Conservation (phyloP, 1,139 yeast genomes). For the Nadsonia starkeyi-henricii region DNA sequence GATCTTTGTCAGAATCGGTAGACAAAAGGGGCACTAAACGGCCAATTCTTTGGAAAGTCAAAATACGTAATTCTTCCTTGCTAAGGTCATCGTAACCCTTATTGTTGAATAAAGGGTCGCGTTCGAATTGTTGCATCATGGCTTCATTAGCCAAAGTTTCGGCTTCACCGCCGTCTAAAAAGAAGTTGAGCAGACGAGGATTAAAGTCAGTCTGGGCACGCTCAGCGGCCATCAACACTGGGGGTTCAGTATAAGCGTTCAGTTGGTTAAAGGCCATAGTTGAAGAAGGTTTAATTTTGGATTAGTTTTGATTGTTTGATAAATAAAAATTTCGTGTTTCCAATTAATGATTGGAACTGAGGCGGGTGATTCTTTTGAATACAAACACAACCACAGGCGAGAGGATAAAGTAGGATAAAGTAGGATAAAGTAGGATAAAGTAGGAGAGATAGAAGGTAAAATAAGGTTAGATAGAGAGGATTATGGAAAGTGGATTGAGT, state of each 20-base stretch:
- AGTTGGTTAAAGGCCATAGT: not conserved
- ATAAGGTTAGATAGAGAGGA: too few species aligned
- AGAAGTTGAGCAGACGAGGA: constrained; percentile 35
- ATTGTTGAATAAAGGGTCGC: constrained; percentile 42
- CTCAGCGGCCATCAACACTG: constrained; percentile 31
- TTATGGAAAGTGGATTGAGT: too few species aligned
- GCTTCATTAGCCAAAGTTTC: constrained; percentile 33
- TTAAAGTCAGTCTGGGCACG: constrained; percentile 34
- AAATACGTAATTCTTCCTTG: constrained; percentile 36
- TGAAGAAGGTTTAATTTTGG: too few species aligned
- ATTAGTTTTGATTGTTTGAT: too few species aligned
- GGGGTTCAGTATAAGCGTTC: constrained; percentile 23
- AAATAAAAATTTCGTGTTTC: too few species aligned
- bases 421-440: too few species aligned
- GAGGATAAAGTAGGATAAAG: too few species aligned
- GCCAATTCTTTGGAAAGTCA: constrained; percentile 38
- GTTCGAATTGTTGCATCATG: constrained; percentile 34
- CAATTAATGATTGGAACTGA: not conserved
- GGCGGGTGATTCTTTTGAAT: too few species aligned
- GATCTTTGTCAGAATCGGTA: constrained; percentile 28
- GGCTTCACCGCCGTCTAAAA: constrained; percentile 40
- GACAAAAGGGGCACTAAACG: constrained; percentile 33
- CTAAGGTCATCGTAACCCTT: constrained; percentile 40
- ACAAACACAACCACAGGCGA: too few species aligned
- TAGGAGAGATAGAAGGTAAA: too few species aligned